A percentile compares a stretch with the other conserved stretches of the same genome.
These are phyloP conservation scores for Carex scoparia DNA, from an alignment of 176 grass and related monocot species.

Conservation along the genomic window DNA sequence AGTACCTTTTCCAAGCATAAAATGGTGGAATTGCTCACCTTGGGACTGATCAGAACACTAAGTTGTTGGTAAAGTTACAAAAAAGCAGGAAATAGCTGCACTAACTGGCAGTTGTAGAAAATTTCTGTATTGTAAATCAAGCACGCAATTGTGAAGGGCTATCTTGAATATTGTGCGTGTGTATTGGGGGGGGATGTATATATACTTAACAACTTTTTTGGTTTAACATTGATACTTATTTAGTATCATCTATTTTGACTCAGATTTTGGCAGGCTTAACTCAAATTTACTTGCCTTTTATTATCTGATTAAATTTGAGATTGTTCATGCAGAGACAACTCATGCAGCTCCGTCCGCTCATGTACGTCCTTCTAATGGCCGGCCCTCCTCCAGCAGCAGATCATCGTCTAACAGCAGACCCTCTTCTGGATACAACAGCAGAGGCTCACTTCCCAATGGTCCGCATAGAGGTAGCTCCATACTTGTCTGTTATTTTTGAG, in stretches of 20 bases:
- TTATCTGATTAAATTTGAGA: neutral
- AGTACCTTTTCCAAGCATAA: neutral
- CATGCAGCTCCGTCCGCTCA: constrained; percentile 32
- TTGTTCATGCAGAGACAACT: constrained; percentile 34
- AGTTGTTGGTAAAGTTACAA: neutral
- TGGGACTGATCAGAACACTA: neutral
- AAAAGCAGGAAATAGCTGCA: neutral
- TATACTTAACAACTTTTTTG: neutral
- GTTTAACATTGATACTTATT: neutral
- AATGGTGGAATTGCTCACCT: neutral
- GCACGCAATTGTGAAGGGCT: neutral
- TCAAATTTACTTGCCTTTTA: neutral
- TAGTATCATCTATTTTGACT: neutral
- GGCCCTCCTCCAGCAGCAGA: constrained; percentile 36
- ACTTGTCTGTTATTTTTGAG: neutral
- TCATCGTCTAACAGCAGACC: constrained; percentile 39
- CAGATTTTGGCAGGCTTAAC: neutral
- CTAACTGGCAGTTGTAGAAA: neutral
- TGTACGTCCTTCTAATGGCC: constrained; percentile 34
- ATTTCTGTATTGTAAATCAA: neutral
- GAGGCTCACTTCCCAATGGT: constrained; percentile 38
- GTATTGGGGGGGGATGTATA: neutral
- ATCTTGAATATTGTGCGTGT: neutral
- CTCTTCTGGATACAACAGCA: constrained; percentile 59
- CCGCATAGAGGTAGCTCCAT: constrained; percentile 51